phyloP scores from a whole-genome alignment of 768 basidiomycete species.

The Agrocybe praecox region DNA sequence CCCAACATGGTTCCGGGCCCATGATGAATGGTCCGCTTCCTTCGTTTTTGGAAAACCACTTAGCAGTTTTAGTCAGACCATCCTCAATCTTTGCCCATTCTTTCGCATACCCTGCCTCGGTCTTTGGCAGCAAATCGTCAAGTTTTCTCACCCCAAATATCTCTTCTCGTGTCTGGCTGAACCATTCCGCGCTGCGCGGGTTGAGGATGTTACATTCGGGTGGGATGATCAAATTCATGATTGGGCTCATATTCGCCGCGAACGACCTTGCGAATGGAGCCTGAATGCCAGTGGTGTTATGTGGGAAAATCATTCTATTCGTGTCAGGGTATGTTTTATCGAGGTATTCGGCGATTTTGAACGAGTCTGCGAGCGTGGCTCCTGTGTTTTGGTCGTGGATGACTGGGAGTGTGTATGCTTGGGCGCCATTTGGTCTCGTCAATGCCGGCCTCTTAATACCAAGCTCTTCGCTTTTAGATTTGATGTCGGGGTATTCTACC shows the following conservation, averaged over 20 bases:
- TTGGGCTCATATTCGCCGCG: slow-evolving; percentile 11
- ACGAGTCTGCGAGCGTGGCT: slow-evolving; percentile 40
- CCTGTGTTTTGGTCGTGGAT: slow-evolving; percentile 50
- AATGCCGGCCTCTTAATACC: slow-evolving; percentile 39
- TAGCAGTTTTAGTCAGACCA: slow-evolving; percentile 27
- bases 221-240: slow-evolving; percentile 22
- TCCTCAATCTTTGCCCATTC: slow-evolving; percentile 40
- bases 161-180: slow-evolving; percentile 34
- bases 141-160: slow-evolving; percentile 31
- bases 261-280: slow-evolving; percentile 33
- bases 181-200: slow-evolving; percentile 28
- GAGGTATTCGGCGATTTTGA: slow-evolving; percentile 50
- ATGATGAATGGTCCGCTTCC: slow-evolving; percentile 34
- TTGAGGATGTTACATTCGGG: slow-evolving; percentile 19
- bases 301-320: slow-evolving; percentile 36
- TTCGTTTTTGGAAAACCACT: slow-evolving; percentile 31
- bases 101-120: slow-evolving; percentile 26
- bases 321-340: slow-evolving; percentile 50
- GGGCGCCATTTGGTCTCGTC: slow-evolving; percentile 30
- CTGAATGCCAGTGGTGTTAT: slow-evolving; percentile 35
- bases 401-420: slow-evolving; percentile 48
- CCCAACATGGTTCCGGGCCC: slow-evolving; percentile 38
- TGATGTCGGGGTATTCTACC: slow-evolving; percentile 56
- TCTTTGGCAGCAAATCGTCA: slow-evolving; percentile 34
- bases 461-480: slow-evolving; percentile 30